Evolutionary conservation across 495 filamentous ascomycete genomes (phyloP).

Genomic region (Evansstolkia leycettana): DNA sequence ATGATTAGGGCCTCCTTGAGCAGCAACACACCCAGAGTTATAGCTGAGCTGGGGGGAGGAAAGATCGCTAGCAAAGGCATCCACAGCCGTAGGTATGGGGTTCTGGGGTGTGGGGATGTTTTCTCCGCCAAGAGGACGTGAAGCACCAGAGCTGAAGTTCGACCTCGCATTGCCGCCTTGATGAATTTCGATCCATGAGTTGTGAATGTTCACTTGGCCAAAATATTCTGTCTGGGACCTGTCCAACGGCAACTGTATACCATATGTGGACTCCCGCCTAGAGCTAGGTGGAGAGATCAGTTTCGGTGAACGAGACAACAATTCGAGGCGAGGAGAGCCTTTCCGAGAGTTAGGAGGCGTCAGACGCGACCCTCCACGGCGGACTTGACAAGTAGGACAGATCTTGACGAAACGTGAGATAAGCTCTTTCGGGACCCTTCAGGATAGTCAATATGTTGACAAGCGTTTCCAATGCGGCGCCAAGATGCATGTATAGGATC

Average conservation of each 20-base stretch:
- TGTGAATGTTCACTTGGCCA: conserved; percentile 14
- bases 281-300: conserved; percentile 27
- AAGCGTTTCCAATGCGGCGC: not conserved
- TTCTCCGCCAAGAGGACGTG: conserved; percentile 15
- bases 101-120: conserved; percentile 14
- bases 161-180: conserved; percentile 14
- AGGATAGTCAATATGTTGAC: not conserved
- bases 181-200: conserved; percentile 17
- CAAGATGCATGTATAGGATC: not conserved
- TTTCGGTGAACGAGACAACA: conserved; percentile 26
- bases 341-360: conserved; percentile 33
- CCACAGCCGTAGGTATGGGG: conserved; percentile 17
- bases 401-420: conserved; percentile 47
- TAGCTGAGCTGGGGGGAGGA: conserved; percentile 26
- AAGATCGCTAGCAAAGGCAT: conserved; percentile 21
- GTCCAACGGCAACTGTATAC: conserved; percentile 13
- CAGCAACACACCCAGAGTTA: conserved; percentile 16
- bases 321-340: conserved; percentile 28
- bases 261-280: conserved; percentile 23
- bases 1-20: conserved; percentile 17
- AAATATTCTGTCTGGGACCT: conserved; percentile 24
- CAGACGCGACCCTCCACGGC: conserved; percentile 30
- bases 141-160: conserved; percentile 7
- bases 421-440: conserved; percentile 45
- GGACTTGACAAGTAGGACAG: conserved; percentile 39